phyloP scores from a whole-genome alignment of 805 yeast genomes.

The Metschnikowia chrysomelidarum region DNA sequence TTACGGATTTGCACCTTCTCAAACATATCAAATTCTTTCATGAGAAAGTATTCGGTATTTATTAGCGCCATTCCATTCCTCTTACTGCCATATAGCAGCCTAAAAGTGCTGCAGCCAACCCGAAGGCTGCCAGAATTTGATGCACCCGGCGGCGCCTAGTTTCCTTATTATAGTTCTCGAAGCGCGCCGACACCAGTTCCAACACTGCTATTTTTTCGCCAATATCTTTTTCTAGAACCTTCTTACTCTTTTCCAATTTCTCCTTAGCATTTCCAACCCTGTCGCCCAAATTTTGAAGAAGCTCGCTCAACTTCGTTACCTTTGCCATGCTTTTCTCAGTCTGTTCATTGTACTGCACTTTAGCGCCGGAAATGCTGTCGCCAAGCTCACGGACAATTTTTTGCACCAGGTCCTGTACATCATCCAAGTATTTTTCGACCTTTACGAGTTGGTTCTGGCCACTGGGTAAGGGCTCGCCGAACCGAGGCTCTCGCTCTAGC shows the following conservation, averaged over 20 bases:
- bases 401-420: conserved; percentile 20
- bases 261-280: conserved; percentile 26
- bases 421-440: conserved; percentile 20
- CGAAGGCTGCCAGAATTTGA: conserved; percentile 24
- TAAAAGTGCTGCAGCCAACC: conserved; percentile 19
- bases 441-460: conserved; percentile 15
- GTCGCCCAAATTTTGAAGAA: conserved; percentile 25
- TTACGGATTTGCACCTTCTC: no score
- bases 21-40: no score
- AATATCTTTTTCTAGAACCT: conserved; percentile 25
- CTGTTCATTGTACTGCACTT: conserved; percentile 23
- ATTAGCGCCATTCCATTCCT: background rate
- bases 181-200: conserved; percentile 30
- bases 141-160: conserved; percentile 28
- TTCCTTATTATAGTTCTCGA: conserved; percentile 26
- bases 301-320: conserved; percentile 27
- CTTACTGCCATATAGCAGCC: conserved; percentile 5
- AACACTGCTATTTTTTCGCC: conserved; percentile 29
- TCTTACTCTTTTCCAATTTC: conserved; percentile 26
- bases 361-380: conserved; percentile 18
- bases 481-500: conserved; percentile 3
- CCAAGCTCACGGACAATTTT: conserved; percentile 21
- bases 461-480: conserved; percentile 3
- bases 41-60: no score
- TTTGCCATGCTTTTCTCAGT: conserved; percentile 28